Evolutionary conservation across 1,284 basidiomycete genomes (phyloP).

Genomic region (Leccinum pallidistipes): DNA sequence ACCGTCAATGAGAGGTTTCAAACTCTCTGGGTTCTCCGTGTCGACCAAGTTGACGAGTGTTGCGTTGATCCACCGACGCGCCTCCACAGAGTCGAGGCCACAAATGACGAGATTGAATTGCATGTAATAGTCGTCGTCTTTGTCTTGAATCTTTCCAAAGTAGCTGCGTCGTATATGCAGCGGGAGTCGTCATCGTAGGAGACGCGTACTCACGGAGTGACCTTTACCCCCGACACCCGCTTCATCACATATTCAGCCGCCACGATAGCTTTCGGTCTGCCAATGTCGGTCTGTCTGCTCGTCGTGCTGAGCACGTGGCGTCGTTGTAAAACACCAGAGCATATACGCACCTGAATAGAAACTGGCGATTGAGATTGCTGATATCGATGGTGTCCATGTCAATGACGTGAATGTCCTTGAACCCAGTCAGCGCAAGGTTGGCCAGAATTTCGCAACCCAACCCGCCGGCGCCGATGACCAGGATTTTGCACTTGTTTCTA

Average conservation of each 20-base stretch:
- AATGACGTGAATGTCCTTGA: conserved; percentile 98
- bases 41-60: conserved; percentile 96
- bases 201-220: conserved; percentile 76
- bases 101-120: conserved; percentile 97
- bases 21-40: conserved; percentile 84
- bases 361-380: conserved; percentile 98
- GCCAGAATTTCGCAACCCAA: conserved; percentile 94
- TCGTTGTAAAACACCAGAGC: neutral
- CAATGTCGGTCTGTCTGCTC: conserved; percentile 84
- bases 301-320: neutral
- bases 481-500: conserved; percentile 82
- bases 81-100: conserved; percentile 97
- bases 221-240: conserved; percentile 89
- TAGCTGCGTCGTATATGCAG: conserved; percentile 56
- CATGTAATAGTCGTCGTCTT: conserved; percentile 94
- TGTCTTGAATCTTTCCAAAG: conserved; percentile 98
- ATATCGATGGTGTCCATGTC: conserved; percentile 99
- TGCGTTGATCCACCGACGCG: conserved; percentile 98
- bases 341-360: conserved; percentile 84
- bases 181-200: neutral
- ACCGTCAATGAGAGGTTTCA: conserved; percentile 99
- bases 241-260: conserved; percentile 97
- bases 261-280: conserved; percentile 89
- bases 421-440: conserved; percentile 91
- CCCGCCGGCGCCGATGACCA: conserved; percentile 96